Conservation (phyloP, 2,329 filamentous ascomycete genomes). For the Cylindrodendrum hubeiense region DNA sequence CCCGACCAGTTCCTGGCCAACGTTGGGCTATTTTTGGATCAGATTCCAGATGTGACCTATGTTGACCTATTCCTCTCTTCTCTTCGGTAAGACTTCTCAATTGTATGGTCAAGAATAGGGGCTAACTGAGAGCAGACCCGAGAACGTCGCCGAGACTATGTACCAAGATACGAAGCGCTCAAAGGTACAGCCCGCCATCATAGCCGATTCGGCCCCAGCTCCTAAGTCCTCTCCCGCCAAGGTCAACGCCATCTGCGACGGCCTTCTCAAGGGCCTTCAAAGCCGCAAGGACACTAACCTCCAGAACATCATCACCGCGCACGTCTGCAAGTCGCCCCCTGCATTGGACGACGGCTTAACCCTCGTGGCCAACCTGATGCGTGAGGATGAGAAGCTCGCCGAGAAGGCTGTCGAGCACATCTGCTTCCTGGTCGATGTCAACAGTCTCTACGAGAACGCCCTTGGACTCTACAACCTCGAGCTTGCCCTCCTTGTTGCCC, state of each 20-base stretch:
- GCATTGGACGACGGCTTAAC: constrained; percentile 87
- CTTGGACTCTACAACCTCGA: constrained; percentile 93
- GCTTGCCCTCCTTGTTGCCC: constrained; percentile 88
- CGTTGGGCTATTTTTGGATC: constrained; percentile 82
- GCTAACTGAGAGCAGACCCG: constrained; percentile 69
- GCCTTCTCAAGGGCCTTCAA: constrained; percentile 78
- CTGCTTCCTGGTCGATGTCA: constrained; percentile 95
- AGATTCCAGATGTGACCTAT: constrained; percentile 83
- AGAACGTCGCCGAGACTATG: constrained; percentile 93
- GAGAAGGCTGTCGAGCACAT: constrained; percentile 96
- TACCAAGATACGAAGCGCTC: constrained; percentile 84
- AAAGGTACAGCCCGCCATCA: constrained; percentile 29
- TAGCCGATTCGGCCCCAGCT: constrained; percentile 24
- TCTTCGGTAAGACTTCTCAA: constrained; percentile 68
- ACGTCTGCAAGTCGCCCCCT: constrained; percentile 93
- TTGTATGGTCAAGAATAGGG: neutral
- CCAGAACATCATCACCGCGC: constrained; percentile 93
- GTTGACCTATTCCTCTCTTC: constrained; percentile 94
- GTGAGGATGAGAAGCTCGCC: constrained; percentile 76
- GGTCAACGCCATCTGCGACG: constrained; percentile 89
- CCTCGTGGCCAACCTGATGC: constrained; percentile 81
- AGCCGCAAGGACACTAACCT: constrained; percentile 73
- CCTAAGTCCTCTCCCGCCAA: constrained; percentile 62
- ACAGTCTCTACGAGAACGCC: constrained; percentile 90
- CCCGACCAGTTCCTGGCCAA: constrained; percentile 86